These are phyloP conservation scores for Bryum argenteum DNA, from an alignment of 225 moss, liverwort and hornwort species.

Conservation along the genomic window DNA sequence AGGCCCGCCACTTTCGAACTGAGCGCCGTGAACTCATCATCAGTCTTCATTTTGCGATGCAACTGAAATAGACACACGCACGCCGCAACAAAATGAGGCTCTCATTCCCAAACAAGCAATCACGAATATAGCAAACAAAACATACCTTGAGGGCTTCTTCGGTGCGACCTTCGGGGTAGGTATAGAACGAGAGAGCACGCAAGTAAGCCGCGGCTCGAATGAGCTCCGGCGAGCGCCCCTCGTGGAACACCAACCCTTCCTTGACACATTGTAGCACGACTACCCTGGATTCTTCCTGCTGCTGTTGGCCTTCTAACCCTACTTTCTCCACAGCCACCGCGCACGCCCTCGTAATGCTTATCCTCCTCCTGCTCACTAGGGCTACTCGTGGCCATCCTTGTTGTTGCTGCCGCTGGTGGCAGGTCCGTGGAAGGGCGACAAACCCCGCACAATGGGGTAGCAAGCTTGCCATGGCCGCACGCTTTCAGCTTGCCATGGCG, in stretches of 20 bases:
- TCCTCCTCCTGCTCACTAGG: background rate
- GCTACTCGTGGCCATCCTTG: too few species aligned
- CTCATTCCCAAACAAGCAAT: background rate
- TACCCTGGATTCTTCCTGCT: constrained; percentile 8
- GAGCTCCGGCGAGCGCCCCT: constrained; percentile 47
- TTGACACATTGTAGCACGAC: constrained; percentile 31
- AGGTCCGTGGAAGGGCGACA: too few species aligned
- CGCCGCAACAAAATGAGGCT: too few species aligned
- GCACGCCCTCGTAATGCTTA: constrained; percentile 27
- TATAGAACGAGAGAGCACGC: constrained; percentile 65
- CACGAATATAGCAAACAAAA: too few species aligned
- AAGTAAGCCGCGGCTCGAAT: constrained; percentile 63
- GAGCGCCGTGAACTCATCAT: constrained; percentile 63
- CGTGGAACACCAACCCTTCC: constrained; percentile 51
- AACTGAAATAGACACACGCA: constrained; percentile 29
- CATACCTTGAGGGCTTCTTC: constrained; percentile 60
- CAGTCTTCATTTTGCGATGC: constrained; percentile 74
- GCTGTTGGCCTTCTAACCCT: constrained; percentile 6
- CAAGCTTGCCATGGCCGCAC: too few species aligned
- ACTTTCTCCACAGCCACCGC: constrained; percentile 33
- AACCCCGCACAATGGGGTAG: too few species aligned
- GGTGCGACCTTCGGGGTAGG: constrained; percentile 62
- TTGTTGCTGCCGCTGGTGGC: too few species aligned
- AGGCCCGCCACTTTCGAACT: constrained; percentile 60
- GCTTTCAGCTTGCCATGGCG: too few species aligned